Evolutionary conservation across 2,329 filamentous ascomycete species (phyloP).

Genomic region (Clarireedia hainanense): DNA sequence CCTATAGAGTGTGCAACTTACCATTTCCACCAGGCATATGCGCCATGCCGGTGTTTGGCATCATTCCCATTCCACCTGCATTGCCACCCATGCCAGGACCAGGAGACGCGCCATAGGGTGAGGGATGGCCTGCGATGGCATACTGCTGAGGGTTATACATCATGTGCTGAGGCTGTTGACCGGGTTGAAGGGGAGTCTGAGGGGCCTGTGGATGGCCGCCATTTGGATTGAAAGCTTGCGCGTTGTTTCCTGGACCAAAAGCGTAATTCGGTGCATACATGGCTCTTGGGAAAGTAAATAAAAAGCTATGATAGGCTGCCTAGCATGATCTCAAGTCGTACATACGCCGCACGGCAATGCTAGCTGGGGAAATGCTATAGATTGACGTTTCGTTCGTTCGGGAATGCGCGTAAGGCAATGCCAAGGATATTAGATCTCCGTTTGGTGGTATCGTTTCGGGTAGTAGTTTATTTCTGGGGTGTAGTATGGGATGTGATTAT

Average conservation of each 20-base stretch:
- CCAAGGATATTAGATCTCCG: slow-evolving; percentile 5
- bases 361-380: slow-evolving; percentile 3
- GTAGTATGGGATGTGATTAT: neutral
- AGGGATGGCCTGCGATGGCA: slow-evolving; percentile 19
- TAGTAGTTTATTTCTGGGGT: slow-evolving; percentile 4
- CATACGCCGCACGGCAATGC: slow-evolving; percentile 11
- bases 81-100: slow-evolving; percentile 24
- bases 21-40: slow-evolving; percentile 27
- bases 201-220: slow-evolving; percentile 11
- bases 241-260: slow-evolving; percentile 10
- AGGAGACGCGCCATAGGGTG: slow-evolving; percentile 19
- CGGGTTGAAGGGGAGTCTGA: slow-evolving; percentile 17
- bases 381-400: slow-evolving; percentile 10
- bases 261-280: slow-evolving; percentile 15
- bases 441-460: slow-evolving; percentile 5
- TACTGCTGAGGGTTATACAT: slow-evolving; percentile 44
- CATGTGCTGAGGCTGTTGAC: slow-evolving; percentile 37
- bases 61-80: slow-evolving; percentile 41
- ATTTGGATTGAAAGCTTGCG: slow-evolving; percentile 14
- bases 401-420: slow-evolving; percentile 8
- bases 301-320: slow-evolving; percentile 11
- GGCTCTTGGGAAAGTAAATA: slow-evolving; percentile 6
- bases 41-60: slow-evolving; percentile 39
- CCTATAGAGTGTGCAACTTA: slow-evolving; percentile 23
- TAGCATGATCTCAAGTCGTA: slow-evolving; percentile 9